Percentiles rank a stretch among this genome's conserved stretches.
These are phyloP conservation scores for Carallia pectinifolia DNA, from an alignment of 345 rosid species.

Conservation along the genomic window DNA sequence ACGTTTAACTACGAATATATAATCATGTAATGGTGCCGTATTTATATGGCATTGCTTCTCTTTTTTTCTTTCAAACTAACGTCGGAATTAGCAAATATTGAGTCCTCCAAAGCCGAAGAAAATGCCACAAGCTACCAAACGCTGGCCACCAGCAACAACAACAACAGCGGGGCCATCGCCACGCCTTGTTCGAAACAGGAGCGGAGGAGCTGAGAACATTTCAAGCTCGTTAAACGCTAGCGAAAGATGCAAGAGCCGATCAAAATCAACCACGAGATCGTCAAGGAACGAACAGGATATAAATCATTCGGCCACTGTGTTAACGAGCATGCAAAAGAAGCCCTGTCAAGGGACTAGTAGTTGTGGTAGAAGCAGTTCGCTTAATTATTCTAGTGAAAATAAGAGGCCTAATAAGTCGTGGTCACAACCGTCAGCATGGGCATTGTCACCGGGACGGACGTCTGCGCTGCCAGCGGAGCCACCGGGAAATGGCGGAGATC, in stretches of 20 bases:
- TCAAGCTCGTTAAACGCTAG: slow-evolving; percentile 5
- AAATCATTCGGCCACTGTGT: not conserved
- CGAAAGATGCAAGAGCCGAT: slow-evolving; percentile 28
- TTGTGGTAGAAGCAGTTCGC: not conserved
- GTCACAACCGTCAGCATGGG: slow-evolving; percentile 72
- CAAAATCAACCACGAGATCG: slow-evolving; percentile 47
- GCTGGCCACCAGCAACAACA: slow-evolving; percentile 13
- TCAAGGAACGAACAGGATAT: slow-evolving; percentile 20
- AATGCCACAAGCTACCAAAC: slow-evolving; percentile 22
- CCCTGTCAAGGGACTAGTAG: not conserved
- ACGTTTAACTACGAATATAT: too few species aligned
- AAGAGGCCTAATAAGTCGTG: slow-evolving; percentile 20
- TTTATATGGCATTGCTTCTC: not conserved
- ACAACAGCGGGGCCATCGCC: slow-evolving; percentile 4
- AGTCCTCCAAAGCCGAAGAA: not conserved
- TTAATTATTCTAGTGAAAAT: not conserved
- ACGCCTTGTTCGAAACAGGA: slow-evolving; percentile 41
- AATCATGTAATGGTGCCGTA: not conserved
- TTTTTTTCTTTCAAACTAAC: not conserved
- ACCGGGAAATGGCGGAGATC: slow-evolving; percentile 10
- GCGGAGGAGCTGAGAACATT: slow-evolving; percentile 38
- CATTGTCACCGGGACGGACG: slow-evolving; percentile 64
- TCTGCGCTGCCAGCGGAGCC: slow-evolving; percentile 32
- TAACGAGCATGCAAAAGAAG: slow-evolving; percentile 18
- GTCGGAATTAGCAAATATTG: not conserved